A percentile compares a stretch with the other conserved stretches of the same genome.
phyloP scores from a whole-genome alignment of 176 grass and related monocot genomes.

The Tuctoria greenei region DNA sequence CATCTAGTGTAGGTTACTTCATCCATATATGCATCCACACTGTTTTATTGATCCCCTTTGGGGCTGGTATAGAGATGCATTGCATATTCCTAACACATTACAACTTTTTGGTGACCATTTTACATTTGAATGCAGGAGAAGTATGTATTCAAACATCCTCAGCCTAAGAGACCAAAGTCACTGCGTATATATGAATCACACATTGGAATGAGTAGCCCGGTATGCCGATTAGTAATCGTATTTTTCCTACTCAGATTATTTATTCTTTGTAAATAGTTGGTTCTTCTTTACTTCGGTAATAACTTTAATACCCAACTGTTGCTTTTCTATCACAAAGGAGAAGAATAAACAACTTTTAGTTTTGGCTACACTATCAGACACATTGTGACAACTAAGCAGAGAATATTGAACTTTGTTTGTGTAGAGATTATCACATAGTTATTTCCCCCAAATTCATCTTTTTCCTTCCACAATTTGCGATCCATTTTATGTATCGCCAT shows the following conservation, averaged over 20 bases:
- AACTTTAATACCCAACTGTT: neutral
- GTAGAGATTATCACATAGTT: neutral
- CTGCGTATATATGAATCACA: constrained; percentile 94
- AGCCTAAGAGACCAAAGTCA: constrained; percentile 85
- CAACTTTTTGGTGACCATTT: constrained; percentile 4
- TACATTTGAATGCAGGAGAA: constrained; percentile 68
- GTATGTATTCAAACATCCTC: constrained; percentile 85
- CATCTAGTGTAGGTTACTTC: neutral
- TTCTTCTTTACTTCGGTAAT: neutral
- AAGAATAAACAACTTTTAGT: neutral
- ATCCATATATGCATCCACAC: neutral
- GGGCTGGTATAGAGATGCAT: neutral
- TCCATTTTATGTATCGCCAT: neutral
- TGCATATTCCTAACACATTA: neutral
- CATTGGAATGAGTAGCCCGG: constrained; percentile 96
- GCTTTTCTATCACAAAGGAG: neutral
- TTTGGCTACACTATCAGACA: too few species aligned
- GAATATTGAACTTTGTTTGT: neutral
- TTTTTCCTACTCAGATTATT: neutral
- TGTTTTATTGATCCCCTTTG: too few species aligned
- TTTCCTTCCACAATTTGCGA: neutral
- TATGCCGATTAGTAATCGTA: constrained; percentile 37
- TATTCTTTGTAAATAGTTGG: neutral
- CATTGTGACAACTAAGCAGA: neutral
- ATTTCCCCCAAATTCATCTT: neutral